A percentile compares a stretch with the other conserved stretches of the same genome.
Conservation (phyloP, 2,329 filamentous ascomycete species). For the Saccharata proteae region DNA sequence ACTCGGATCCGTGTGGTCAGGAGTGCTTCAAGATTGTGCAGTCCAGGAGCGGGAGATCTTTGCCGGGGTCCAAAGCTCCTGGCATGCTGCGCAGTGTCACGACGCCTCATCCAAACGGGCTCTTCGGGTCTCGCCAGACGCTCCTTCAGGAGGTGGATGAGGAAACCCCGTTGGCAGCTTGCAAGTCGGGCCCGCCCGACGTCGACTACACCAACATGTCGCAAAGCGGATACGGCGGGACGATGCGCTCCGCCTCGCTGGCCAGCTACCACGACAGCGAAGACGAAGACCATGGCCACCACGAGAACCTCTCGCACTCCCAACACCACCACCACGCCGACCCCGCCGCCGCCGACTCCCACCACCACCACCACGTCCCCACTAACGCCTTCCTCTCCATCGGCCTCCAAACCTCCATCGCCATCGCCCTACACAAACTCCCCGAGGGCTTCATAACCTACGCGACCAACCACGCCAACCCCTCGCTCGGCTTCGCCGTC, state of each 20-base stretch:
- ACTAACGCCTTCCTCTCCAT: conserved; percentile 89
- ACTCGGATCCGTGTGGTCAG: conserved; percentile 47
- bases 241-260: conserved; percentile 9
- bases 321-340: conserved; percentile 10
- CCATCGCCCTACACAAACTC: conserved; percentile 92
- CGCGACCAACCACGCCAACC: conserved; percentile 93
- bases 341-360: conserved; percentile 8
- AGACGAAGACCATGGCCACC: conserved; percentile 11
- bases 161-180: conserved; percentile 9
- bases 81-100: conserved; percentile 1
- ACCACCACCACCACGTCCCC: conserved; percentile 88
- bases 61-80: neutral
- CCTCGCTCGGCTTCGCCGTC: conserved; percentile 74
- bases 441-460: conserved; percentile 84
- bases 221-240: conserved; percentile 4
- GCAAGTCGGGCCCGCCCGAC: conserved; percentile 10
- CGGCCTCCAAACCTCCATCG: conserved; percentile 89
- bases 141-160: conserved; percentile 20
- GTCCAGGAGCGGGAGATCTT: conserved; percentile 22
- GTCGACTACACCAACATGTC: conserved; percentile 5
- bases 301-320: conserved; percentile 12
- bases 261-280: conserved; percentile 2
- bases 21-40: conserved; percentile 46
- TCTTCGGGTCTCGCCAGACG: conserved; percentile 12
- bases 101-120: neutral